Evolutionary conservation across 1,284 basidiomycete species (phyloP), one percentile per base, ranked within the genome.

Genomic region (Bjerkandera adusta): DNA sequence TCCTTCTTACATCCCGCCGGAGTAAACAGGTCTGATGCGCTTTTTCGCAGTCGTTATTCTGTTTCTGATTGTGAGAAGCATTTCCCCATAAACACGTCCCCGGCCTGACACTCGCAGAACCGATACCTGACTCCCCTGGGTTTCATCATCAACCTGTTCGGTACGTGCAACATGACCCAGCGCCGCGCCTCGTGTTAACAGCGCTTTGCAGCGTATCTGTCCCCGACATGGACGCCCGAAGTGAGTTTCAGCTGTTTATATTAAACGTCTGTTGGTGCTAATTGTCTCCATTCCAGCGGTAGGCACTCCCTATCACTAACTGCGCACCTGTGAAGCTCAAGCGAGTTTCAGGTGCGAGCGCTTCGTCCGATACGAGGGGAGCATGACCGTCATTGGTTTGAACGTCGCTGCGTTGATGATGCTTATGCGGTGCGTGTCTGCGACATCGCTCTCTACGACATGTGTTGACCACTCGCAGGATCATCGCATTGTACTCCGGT

Each of bases 321-420:
- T n/a, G n/a, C n/a, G n/a, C n/a, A n/a, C n/a, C n/a, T n/a, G n/a
- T n/a, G n/a, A n/a, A n/a, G n/a, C n/a, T n/a, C n/a, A n/a, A n/a
- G n/a, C n/a, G n/a, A n/a, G n/a, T n/a, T n/a, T 25, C 38, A 76
- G 75, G 49, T 79, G 77, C 54, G 49, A 51, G 7, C 67, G 60
- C 22, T 78, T 76, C 43, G 71, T 77, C 4, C 68, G 69, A 3
- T 79, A 73, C 36, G 76, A 78, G 57, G 76, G 75, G 1, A 61
- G 62, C 34, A 75, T 73, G 53, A 71, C 72, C 2, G 66, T 74
- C 20, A 68, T 73, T 12, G 77, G 73, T 1, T 69, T 79, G 33
- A 67, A 71, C 22, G 60, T 72, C 5, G 69, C 72, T 1, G 73
- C 68, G 2, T 48, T 76, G 15, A 80, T 80, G 77, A 79, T 81